phyloP scores from a whole-genome alignment of 2,329 filamentous ascomycete genomes.

The Colletotrichum horii region DNA sequence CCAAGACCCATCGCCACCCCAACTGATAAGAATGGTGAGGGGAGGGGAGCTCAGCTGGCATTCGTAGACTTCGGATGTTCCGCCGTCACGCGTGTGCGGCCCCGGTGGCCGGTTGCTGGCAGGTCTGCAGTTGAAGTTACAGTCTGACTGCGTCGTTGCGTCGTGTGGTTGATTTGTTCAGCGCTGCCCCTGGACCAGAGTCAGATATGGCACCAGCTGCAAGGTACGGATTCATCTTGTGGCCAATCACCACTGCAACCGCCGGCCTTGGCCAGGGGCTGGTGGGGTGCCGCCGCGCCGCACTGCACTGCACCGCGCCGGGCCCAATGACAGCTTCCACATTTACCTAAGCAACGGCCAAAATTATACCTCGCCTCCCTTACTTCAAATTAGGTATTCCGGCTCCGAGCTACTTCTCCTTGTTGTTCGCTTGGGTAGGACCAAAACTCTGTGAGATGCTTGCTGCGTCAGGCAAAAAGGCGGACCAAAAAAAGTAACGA shows the following conservation, averaged over 20 bases:
- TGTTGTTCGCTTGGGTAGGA: not conserved
- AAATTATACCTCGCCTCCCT: not conserved
- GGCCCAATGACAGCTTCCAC: not conserved
- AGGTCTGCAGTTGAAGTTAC: not conserved
- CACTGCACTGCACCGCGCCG: not conserved
- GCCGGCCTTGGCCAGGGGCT: not conserved
- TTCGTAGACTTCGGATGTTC: not conserved
- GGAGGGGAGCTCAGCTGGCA: not conserved
- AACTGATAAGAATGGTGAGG: not conserved
- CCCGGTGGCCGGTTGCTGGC: not conserved
- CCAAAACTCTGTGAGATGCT: not conserved
- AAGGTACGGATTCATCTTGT: not conserved
- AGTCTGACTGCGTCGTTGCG: not conserved
- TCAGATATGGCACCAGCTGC: not conserved
- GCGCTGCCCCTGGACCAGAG: not conserved
- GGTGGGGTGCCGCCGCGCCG: not conserved
- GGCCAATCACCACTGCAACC: conserved; percentile 1
- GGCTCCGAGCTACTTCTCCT: too few species aligned
- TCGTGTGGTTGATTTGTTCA: not conserved
- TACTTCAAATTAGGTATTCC: too few species aligned
- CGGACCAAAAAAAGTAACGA: not conserved
- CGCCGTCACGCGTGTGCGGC: not conserved
- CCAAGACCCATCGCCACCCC: not conserved
- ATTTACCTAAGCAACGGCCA: not conserved
- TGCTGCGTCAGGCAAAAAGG: not conserved